These are phyloP conservation scores for Fomitiporia mediterranea DNA, from an alignment of 1,284 basidiomycete genomes.

Conservation along the genomic window DNA sequence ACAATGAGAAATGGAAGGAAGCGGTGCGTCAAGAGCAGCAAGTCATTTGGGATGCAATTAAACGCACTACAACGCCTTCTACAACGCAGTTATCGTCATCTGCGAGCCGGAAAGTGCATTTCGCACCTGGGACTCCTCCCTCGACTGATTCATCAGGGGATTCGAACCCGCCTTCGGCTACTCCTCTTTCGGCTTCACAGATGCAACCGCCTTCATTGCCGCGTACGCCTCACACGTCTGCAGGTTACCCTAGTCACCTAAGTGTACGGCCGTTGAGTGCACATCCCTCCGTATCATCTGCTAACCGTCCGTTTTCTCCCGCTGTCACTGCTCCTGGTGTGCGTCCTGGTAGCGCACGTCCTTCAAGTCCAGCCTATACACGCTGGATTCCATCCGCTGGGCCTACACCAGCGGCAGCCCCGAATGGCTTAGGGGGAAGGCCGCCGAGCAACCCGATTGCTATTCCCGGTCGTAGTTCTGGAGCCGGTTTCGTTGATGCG, in stretches of 20 bases:
- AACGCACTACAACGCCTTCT: conserved; percentile 2
- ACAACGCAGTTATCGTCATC: background rate
- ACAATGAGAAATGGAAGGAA: conserved; percentile 10
- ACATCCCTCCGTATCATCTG: background rate
- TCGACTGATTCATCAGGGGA: background rate
- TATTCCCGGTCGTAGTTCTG: conserved; percentile 2
- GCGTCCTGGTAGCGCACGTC: conserved; percentile 14
- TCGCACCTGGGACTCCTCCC: background rate
- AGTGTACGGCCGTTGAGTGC: conserved; percentile 5
- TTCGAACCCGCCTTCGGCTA: background rate
- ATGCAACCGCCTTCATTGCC: conserved; percentile 9
- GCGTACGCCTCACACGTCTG: conserved; percentile 11
- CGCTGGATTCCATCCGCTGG: conserved; percentile 12
- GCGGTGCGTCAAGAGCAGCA: conserved; percentile 16
- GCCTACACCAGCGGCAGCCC: background rate
- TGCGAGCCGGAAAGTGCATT: conserved; percentile 17
- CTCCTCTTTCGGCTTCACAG: background rate
- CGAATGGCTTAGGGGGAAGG: background rate
- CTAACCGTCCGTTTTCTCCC: conserved; percentile 12
- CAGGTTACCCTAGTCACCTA: background rate
- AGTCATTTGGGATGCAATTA: conserved; percentile 15
- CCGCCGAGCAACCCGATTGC: conserved; percentile 5
- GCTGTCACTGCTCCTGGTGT: conserved; percentile 2
- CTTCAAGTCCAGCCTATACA: conserved; percentile 16
- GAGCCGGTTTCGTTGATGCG: background rate